phyloP scores from a whole-genome alignment of 2,329 filamentous ascomycete genomes.

The Xylariaceae sp. region DNA sequence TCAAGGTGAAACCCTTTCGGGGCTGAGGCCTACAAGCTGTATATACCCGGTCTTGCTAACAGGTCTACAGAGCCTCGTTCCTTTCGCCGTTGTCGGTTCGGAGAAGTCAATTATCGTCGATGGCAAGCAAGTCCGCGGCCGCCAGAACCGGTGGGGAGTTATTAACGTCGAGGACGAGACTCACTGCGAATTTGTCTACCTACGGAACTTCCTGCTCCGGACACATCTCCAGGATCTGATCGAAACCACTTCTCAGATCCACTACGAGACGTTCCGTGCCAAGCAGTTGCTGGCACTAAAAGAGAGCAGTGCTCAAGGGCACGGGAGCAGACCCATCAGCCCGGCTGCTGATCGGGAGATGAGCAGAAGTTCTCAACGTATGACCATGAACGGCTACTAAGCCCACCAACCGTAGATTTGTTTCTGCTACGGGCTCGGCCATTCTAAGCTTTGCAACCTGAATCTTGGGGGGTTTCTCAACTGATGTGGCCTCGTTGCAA shows the following conservation, averaged over 20 bases:
- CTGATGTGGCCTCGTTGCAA: background rate
- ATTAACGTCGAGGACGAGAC: conserved; percentile 99
- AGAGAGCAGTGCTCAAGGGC: conserved; percentile 86
- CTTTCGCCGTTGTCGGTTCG: conserved; percentile 95
- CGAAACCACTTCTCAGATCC: conserved; percentile 98
- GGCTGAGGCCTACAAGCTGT: too few species aligned
- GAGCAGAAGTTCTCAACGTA: conserved; percentile 92
- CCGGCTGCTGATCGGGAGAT: conserved; percentile 91
- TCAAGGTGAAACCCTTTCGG: conserved; percentile 63
- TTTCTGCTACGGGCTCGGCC: conserved; percentile 16
- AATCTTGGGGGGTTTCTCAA: background rate
- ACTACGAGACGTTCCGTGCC: conserved; percentile 99
- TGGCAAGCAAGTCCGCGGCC: conserved; percentile 93
- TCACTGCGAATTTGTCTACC: conserved; percentile 98
- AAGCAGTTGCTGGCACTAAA: conserved; percentile 98
- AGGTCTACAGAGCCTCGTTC: conserved; percentile 69
- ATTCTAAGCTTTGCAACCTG: conserved; percentile 1
- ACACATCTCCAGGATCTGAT: conserved; percentile 98
- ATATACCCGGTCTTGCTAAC: conserved; percentile 29
- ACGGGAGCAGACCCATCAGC: conserved; percentile 87
- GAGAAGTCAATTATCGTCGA: conserved; percentile 98
- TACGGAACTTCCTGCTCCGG: conserved; percentile 96
- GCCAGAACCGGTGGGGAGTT: conserved; percentile 98
- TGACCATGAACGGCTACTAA: conserved; percentile 99
- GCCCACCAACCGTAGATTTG: conserved; percentile 19